Percentiles rank a stretch among this genome's conserved stretches.
These are phyloP conservation scores for Scleroderma bovista DNA, from an alignment of 768 basidiomycete species.

Conservation along the genomic window DNA sequence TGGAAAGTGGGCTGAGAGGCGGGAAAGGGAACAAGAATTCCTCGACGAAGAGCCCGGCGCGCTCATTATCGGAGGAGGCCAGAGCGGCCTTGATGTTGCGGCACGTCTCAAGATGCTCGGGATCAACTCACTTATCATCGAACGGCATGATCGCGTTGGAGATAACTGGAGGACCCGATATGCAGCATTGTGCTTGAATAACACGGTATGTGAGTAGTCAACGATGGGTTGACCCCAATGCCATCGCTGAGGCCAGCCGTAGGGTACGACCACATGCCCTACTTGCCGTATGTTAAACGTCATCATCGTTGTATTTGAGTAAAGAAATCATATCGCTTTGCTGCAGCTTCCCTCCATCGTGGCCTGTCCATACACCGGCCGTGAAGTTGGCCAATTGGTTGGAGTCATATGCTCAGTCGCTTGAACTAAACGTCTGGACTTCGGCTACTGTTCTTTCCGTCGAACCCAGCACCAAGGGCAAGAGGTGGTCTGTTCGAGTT, in stretches of 20 bases:
- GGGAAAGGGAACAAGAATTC: constrained; percentile 41
- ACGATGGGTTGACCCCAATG: not conserved
- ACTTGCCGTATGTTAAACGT: constrained; percentile 39
- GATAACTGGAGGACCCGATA: constrained; percentile 61
- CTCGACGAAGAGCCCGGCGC: constrained; percentile 49
- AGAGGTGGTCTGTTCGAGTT: constrained; percentile 43
- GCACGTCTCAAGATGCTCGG: constrained; percentile 60
- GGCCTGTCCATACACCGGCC: constrained; percentile 50
- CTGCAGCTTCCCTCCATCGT: constrained; percentile 49
- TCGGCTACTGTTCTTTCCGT: constrained; percentile 39
- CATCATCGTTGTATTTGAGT: not conserved
- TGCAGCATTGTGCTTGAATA: constrained; percentile 51
- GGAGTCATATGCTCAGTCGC: constrained; percentile 51
- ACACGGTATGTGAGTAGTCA: constrained; percentile 37
- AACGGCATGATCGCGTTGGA: constrained; percentile 46
- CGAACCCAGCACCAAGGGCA: constrained; percentile 31
- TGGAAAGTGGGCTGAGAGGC: constrained; percentile 49
- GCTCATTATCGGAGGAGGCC: constrained; percentile 60
- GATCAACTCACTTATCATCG: constrained; percentile 51
- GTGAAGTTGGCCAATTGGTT: constrained; percentile 64
- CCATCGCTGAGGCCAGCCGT: not conserved
- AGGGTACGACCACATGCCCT: constrained; percentile 55
- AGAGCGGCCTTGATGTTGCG: constrained; percentile 60
- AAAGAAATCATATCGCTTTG: not conserved
- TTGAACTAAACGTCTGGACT: constrained; percentile 64